Percentiles rank a stretch among this genome's conserved stretches.
These are phyloP conservation scores for Coelastrella sp. DNA, from an alignment of 139 green algal genomes.

Conservation along the genomic window DNA sequence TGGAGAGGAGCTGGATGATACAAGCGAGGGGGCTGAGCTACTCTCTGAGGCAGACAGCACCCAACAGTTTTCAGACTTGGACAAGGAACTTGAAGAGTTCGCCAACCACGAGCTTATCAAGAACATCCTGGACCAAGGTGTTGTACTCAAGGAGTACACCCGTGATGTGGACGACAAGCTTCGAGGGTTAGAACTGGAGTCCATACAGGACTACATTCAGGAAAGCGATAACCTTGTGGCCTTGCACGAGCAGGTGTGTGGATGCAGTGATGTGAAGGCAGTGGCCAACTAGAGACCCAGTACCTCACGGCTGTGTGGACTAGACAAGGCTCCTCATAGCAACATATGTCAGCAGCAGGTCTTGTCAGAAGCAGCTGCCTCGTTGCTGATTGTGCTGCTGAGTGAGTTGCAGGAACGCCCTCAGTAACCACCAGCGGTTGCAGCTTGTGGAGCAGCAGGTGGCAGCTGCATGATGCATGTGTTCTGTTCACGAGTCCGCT, in stretches of 20 bases:
- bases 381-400: too few relatives aligned
- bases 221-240: slow-evolving; percentile 93
- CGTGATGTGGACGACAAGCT: slow-evolving; percentile 89
- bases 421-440: background rate
- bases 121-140: slow-evolving; percentile 85
- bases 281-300: too few relatives aligned
- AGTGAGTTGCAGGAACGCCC: too few relatives aligned
- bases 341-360: too few relatives aligned
- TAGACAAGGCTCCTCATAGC: too few relatives aligned
- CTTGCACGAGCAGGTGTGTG: slow-evolving; percentile 86
- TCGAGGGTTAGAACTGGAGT: slow-evolving; percentile 88
- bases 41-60: slow-evolving; percentile 2
- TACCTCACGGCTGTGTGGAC: too few relatives aligned
- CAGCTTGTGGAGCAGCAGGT: background rate
- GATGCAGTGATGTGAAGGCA: too few relatives aligned
- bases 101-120: slow-evolving; percentile 83
- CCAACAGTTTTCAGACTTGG: slow-evolving; percentile 60
- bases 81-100: slow-evolving; percentile 83
- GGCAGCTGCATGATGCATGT: background rate
- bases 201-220: slow-evolving; percentile 96
- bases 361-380: too few relatives aligned
- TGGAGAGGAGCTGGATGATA: slow-evolving; percentile 54
- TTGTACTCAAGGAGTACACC: slow-evolving; percentile 82
- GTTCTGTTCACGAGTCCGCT: background rate
- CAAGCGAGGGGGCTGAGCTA: slow-evolving; percentile 2